Evolutionary conservation across 495 filamentous ascomycete genomes (phyloP), one percentile per base, ranked within the genome.

Genomic region (Penicillium subrubescens): DNA sequence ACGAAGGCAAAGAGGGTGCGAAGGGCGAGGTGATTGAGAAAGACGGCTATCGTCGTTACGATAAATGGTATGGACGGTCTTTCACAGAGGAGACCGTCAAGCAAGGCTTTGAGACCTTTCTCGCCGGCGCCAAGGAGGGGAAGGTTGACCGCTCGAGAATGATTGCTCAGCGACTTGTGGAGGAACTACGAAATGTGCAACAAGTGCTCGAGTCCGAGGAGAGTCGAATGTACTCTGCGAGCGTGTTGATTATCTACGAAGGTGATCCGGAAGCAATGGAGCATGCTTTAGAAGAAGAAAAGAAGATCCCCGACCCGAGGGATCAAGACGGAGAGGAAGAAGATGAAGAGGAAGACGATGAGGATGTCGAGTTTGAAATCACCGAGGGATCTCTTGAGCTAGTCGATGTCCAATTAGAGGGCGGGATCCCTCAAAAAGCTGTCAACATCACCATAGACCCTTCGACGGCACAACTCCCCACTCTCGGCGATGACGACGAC

Each of bases 161-260:
- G 43, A 73, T 96, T 12, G 85, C 88, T 0, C 78, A 80, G 27
- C 82, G 87, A 55, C 87, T 97, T 59, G 73, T 87, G 14, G 81
- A 83, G 2, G 91, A 96, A 65, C 78, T 97, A 21, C 77, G 75
- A 63, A 83, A 82, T 29, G 82, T 93, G 10, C 84, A 88, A 66
- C 72, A 84, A 25, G 81, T 89, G 0, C 80, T 97, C 12, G 87
- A 92, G 72, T 81, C 75, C 0, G 85, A 91, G 66, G 94, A 97
- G 78, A 94, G 90, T 73, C 84, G 94, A 60, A 98, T 99, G 94
- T 97, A 94, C 75, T 94, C 92, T 2, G 85, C 94, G 0, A 96
- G 92, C 71, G 77, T 98, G 14, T 83, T 99, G 25, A 91, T 97
- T 50, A 89, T 96, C 10, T 98, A 96, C 66, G 95, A 99, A 76